Evolutionary conservation across 2,329 filamentous ascomycete genomes (phyloP), one percentile per base, ranked within the genome.

Genomic region (Orbilia ellipsospora): DNA sequence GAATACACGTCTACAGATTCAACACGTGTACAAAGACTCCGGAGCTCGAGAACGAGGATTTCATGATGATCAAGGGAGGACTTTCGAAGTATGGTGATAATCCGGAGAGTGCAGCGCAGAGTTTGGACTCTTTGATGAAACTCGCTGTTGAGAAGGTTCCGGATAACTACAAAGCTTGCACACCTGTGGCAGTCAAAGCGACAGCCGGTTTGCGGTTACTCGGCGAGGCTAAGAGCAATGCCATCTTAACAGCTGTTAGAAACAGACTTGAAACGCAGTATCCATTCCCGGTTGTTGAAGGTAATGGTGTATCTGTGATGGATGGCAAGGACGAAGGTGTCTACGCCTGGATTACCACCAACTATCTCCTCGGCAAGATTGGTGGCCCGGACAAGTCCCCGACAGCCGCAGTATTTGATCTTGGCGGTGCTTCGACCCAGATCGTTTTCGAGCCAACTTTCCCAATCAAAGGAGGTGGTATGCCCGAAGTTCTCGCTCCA

Each of bases 401-500:
- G 60, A 98, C 95, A 1, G 96, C 95, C 48, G 95, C 95, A 60
- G 89, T 97, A 73, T 97, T 99, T 81, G 95, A 99, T 82, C 90
- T 99, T 57, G 95, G 95, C 77, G 95, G 95, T 80, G 95, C 95
- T 64, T 97, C 94, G 20, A 99, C 96, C 13, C 95, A 99, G 85
- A 97, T 99, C 81, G 96, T 99, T 79, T 99, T 98, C 83, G 90
- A 99, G 85, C 96, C 96, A 20, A 96, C 91, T 61, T 99, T 97
- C 84, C 90, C 92, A 82, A 87, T 88, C 68, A 83, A 87, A 66
- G 85, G 87, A 59, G 92, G 92, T 77, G 94, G 93, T 73, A 91
- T 97, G 86, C 94, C 94, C 0, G 90, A 92, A 81, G 91, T 90
- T 82, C 87, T 99, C 80, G 87, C 90, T 16, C 90, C 94, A 51